Conservation (phyloP, 768 basidiomycete species). For the Obba rivulosa region DNA sequence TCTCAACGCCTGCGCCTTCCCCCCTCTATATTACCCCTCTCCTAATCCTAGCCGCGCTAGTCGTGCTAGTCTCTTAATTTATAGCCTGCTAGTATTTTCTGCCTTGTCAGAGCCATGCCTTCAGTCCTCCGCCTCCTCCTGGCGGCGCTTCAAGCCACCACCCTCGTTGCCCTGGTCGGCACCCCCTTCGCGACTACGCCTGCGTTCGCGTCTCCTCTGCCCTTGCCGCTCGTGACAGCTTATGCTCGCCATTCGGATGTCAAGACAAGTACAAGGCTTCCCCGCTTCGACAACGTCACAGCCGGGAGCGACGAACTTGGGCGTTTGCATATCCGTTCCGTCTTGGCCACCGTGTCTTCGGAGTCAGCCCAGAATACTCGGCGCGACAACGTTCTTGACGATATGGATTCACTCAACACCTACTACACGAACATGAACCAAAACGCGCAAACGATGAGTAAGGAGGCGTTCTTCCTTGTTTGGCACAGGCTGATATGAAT, state of each 20-base stretch:
- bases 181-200: conserved; percentile 11
- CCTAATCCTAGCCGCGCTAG: conserved; percentile 14
- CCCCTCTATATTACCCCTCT: conserved; percentile 11
- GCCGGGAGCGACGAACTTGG: too few relatives aligned
- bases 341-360: too few relatives aligned
- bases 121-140: conserved; percentile 33
- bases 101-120: conserved; percentile 24
- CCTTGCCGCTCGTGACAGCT: conserved; percentile 14
- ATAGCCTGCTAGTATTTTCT: conserved; percentile 1
- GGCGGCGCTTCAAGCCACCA: conserved; percentile 35
- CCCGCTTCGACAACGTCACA: too few relatives aligned
- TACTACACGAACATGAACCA: conserved; percentile 17
- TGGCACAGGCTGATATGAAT: neutral
- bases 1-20: conserved; percentile 14
- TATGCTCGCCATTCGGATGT: too few relatives aligned
- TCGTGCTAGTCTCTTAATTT: conserved; percentile 15
- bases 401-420: conserved; percentile 22
- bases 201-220: conserved; percentile 22
- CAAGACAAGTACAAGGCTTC: too few relatives aligned
- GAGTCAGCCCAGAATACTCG: too few relatives aligned
- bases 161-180: conserved; percentile 32
- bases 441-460: conserved; percentile 24
- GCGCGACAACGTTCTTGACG: conserved; percentile 8
- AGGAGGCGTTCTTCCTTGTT: conserved; percentile 3
- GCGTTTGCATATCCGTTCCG: too few relatives aligned